Base-by-base conservation (phyloP, 495 filamentous ascomycete genomes). In the Podospora pseudoanserina region DNA sequence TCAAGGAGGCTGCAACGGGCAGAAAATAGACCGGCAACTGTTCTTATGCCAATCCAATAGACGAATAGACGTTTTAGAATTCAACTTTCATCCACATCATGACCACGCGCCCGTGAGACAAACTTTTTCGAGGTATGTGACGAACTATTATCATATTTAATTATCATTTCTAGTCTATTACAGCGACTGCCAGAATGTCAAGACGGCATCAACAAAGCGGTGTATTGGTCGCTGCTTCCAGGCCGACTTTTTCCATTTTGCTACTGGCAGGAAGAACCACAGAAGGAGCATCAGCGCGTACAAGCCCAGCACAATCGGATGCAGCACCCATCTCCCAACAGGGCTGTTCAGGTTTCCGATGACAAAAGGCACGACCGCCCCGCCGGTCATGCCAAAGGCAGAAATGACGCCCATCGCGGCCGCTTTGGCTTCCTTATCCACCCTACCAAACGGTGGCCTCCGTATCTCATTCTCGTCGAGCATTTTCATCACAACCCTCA, bases 301-400 rank as follows among this genome's bases (percentile, higher is more conserved):
- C 70, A 94, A 70, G 3, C 72, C 85, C 73, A 90, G 85, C 54
- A 84, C 86, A 65, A 91, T 84, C 5, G 91, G 91, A 82, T 94
- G 91, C 73, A 95, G 74, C 18, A 94, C 89, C 73, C 84, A 91
- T 1, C 90, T 91, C 0, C 92, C 91, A 7, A 83, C 82, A 6
- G 84, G 82, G 73, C 91, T 87, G 0, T 91, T 89, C 6, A 93
- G 72, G 55, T 92, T 68, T 63, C 91, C 91, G 4, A 88, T 93
- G 0, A 89, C 84, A 67, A 94, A 93, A 0, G 91, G 92, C 26
- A 88, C 88, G 4, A 90, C 82, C 0, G 90, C 90, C 5, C 90
- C 91, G 3, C 92, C 91, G 2, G 86, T 88, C 69, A 87, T 91
- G 0, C 92, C 91, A 74, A 91, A 86, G 27, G 89, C 88, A 64